A percentile compares a stretch with the other conserved stretches of the same genome.
These are phyloP conservation scores for Fusarium temperatum DNA, from an alignment of 2,329 filamentous ascomycete species.

Conservation along the genomic window DNA sequence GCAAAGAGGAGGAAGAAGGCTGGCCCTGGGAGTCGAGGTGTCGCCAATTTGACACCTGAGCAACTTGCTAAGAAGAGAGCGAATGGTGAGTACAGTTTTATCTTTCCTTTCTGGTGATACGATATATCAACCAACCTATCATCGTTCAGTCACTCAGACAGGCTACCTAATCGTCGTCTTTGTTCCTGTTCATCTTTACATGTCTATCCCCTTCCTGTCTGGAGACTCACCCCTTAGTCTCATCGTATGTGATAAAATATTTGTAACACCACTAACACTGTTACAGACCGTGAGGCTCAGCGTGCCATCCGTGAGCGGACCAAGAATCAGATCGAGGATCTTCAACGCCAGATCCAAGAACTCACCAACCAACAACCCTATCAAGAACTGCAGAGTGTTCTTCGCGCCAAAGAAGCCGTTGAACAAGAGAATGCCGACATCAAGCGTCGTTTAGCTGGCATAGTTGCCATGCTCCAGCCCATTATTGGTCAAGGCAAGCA, in stretches of 20 bases:
- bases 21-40: constrained; percentile 57
- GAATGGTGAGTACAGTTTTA: constrained; percentile 57
- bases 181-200: neutral
- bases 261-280: constrained; percentile 20
- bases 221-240: neutral
- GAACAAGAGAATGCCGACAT: constrained; percentile 84
- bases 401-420: constrained; percentile 79
- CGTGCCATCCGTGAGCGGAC: constrained; percentile 85
- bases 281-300: constrained; percentile 82
- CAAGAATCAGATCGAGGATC: constrained; percentile 78
- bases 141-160: neutral
- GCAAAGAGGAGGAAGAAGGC: constrained; percentile 60
- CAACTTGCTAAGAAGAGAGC: constrained; percentile 75
- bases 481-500: constrained; percentile 53
- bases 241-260: constrained; percentile 8
- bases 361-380: constrained; percentile 84
- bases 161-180: neutral
- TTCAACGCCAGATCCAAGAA: constrained; percentile 78
- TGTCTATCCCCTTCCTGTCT: constrained; percentile 2
- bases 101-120: neutral
- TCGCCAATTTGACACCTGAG: constrained; percentile 75
- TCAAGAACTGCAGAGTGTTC: constrained; percentile 79
- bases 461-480: constrained; percentile 72
- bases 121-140: neutral
- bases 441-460: constrained; percentile 70